Evolutionary conservation across 768 basidiomycete species (phyloP).

Genomic region (Krasilnikovozyma curviuscula): DNA sequence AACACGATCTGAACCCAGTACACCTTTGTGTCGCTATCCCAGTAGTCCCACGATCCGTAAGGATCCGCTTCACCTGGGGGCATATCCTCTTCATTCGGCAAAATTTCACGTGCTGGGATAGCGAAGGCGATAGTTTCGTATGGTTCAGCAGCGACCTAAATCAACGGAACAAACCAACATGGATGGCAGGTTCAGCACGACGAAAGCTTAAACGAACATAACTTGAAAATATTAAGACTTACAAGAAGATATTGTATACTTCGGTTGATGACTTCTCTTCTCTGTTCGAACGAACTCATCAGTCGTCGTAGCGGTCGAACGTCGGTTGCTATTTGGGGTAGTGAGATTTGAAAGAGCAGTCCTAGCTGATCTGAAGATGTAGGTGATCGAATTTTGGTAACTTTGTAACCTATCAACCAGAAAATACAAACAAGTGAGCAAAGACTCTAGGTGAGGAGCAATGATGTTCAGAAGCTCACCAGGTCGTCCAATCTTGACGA

Average conservation of each 20-base stretch:
- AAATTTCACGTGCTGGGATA: slow-evolving; percentile 85
- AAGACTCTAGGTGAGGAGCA: background rate
- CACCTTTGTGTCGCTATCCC: slow-evolving; percentile 98
- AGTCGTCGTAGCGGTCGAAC: slow-evolving; percentile 73
- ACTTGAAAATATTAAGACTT: slow-evolving; percentile 25
- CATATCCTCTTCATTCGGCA: slow-evolving; percentile 42
- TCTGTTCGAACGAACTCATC: slow-evolving; percentile 98
- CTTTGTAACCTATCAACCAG: slow-evolving; percentile 33
- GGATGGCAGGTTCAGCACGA: background rate
- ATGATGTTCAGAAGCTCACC: slow-evolving; percentile 35
- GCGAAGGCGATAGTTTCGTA: slow-evolving; percentile 99
- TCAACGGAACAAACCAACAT: background rate
- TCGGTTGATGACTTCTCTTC: slow-evolving; percentile 83
- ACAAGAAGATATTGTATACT: slow-evolving; percentile 95
- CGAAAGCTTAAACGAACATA: background rate
- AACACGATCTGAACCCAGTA: too few relatives aligned
- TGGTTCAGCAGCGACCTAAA: slow-evolving; percentile 90
- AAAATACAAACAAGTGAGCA: background rate
- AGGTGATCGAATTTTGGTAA: slow-evolving; percentile 85
- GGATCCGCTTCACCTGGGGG: slow-evolving; percentile 5
- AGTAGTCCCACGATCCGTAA: slow-evolving; percentile 59
- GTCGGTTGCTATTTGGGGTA: slow-evolving; percentile 78
- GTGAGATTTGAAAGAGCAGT: slow-evolving; percentile 77
- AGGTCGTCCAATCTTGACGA: slow-evolving; percentile 90
- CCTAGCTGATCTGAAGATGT: slow-evolving; percentile 62